Percentiles rank a stretch among this genome's conserved stretches.
Evolutionary conservation across 2,329 filamentous ascomycete genomes (phyloP).

Genomic region (Dothistroma pini): DNA sequence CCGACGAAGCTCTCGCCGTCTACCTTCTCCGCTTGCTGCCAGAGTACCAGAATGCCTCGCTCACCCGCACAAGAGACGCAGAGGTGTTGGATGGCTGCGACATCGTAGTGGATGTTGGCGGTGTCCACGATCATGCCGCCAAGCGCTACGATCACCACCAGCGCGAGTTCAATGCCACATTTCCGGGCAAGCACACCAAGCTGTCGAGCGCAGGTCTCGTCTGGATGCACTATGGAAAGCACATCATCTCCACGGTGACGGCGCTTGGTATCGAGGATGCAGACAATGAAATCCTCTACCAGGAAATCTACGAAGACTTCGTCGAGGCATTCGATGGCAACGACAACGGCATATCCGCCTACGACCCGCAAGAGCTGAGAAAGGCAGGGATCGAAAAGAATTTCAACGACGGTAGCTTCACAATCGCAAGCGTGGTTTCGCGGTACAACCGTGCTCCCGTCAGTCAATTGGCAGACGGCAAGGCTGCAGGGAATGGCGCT

Average conservation of each 20-base stretch:
- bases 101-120: constrained; percentile 96
- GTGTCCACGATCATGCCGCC: constrained; percentile 73
- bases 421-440: constrained; percentile 83
- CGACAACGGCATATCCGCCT: constrained; percentile 87
- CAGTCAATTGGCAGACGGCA: constrained; percentile 20
- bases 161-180: constrained; percentile 79
- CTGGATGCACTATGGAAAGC: constrained; percentile 89
- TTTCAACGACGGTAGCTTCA: constrained; percentile 79
- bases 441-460: constrained; percentile 63
- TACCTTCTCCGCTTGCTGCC: constrained; percentile 91
- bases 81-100: constrained; percentile 75
- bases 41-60: constrained; percentile 66
- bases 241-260: constrained; percentile 69
- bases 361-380: constrained; percentile 67
- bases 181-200: constrained; percentile 80
- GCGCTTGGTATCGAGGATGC: constrained; percentile 57
- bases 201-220: constrained; percentile 91
- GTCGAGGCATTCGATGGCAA: constrained; percentile 96
- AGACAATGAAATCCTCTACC: constrained; percentile 72
- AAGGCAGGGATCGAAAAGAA: constrained; percentile 73
- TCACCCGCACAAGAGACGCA: constrained; percentile 86
- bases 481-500: constrained; percentile 16
- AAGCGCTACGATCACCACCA: constrained; percentile 98
- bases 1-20: constrained; percentile 94
- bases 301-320: constrained; percentile 89